Conservation (phyloP, 164 flowering plant species). For the Nymphaea colorata region DNA sequence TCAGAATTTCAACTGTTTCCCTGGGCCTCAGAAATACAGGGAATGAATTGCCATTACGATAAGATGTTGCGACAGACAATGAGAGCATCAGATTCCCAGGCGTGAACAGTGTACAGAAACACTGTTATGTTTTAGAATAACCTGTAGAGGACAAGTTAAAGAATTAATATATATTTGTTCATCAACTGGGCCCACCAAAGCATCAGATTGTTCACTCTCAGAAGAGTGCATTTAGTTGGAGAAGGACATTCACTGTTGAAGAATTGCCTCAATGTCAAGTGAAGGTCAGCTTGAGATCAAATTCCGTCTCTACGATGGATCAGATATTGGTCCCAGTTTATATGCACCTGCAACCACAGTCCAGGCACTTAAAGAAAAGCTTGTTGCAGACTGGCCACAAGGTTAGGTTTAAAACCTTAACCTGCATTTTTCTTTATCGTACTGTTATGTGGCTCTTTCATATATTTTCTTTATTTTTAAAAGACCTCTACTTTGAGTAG, state of each 20-base stretch:
- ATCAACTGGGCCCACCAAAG: neutral
- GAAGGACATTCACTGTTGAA: neutral
- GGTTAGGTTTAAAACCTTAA: conserved; percentile 16
- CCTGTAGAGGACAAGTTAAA: neutral
- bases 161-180: neutral
- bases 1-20: neutral
- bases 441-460: neutral
- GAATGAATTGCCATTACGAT: neutral
- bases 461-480: neutral
- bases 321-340: conserved; percentile 53
- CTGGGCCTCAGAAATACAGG: neutral
- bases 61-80: neutral
- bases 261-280: conserved; percentile 32
- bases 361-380: conserved; percentile 48
- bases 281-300: conserved; percentile 52
- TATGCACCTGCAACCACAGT: conserved; percentile 45
- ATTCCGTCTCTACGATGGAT: conserved; percentile 54
- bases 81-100: neutral
- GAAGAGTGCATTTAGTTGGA: neutral
- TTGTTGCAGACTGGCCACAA: conserved; percentile 57
- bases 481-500: neutral
- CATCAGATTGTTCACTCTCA: neutral
- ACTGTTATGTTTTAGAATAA: neutral
- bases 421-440: neutral
- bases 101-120: neutral